Evolutionary conservation across 345 rosid species (phyloP).

Genomic region (Luvunga scandens): DNA sequence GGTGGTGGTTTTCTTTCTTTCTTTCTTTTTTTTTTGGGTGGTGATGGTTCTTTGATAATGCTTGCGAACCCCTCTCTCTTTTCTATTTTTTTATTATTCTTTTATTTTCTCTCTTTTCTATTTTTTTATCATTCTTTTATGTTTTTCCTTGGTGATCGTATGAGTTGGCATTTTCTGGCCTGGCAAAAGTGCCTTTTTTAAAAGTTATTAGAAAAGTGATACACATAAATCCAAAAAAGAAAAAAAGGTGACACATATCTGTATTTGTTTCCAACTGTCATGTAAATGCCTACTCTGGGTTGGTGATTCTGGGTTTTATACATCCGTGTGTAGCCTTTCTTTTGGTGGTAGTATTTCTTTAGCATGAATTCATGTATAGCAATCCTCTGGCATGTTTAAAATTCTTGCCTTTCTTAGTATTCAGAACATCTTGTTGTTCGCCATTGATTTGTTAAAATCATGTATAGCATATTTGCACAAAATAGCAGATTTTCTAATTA

Average conservation of each 20-base stretch:
- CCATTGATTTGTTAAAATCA: not conserved
- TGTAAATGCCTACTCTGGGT: not conserved
- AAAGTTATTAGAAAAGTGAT: not conserved
- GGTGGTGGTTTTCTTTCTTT: too few species aligned
- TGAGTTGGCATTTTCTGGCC: not conserved
- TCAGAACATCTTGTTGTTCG: not conserved
- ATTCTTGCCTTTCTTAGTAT: not conserved
- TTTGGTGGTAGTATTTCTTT: too few species aligned
- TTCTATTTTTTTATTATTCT: not conserved
- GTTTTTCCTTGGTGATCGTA: too few species aligned
- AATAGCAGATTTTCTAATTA: too few species aligned
- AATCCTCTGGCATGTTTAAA: too few species aligned
- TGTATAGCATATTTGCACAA: not conserved
- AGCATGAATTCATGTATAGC: too few species aligned
- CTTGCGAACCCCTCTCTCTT: not conserved
- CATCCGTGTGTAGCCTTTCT: too few species aligned
- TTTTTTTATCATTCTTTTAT: not conserved
- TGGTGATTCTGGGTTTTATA: not conserved
- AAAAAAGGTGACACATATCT: too few species aligned
- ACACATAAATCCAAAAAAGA: not conserved
- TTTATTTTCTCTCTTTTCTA: not conserved
- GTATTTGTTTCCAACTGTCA: not conserved
- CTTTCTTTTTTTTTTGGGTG: not conserved
- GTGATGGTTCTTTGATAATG: not conserved
- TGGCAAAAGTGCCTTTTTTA: not conserved